Base-by-base conservation (phyloP, 2,329 filamentous ascomycete genomes). In the Beauveria varroae region DNA sequence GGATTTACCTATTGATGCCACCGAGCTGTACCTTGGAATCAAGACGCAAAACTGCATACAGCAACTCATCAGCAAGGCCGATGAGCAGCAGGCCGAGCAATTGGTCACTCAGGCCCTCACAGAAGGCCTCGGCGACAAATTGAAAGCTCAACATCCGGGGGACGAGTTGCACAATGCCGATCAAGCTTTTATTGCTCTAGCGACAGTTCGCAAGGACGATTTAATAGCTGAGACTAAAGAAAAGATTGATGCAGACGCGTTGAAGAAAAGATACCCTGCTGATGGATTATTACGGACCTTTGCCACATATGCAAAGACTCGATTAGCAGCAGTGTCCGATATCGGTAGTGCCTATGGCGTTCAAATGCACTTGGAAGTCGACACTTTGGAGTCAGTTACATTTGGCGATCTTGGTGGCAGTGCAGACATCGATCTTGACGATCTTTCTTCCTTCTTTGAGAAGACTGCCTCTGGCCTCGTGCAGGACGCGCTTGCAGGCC, bases 91-190 rank as follows among this genome's bases (percentile, higher is more conserved):
- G 18, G 74, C 77, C 16, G 82, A 84, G 16, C 81, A 84, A 18
- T 74, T 80, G 20, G 69, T 87, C 18, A 79, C 80, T 12, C 80
- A 85, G 58, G 77, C 84, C 3, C 78, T 90, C 41, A 77, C 81
- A 7, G 74, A 79, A 9, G 76, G 87, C 5, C 72, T 89, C 2
- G 79, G 87, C 28, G 76, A 78, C 12, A 73, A 74, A 50, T 66
- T 82, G 52, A 75, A 69, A 12, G 67, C 67, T 22, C 67, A 73
- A 40, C 71, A 72, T 54, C 69, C 68, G 3, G 68, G 68, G 18
- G 64, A 67, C 24, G 70, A 72, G 57, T 64, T 74, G 20, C 73
- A 68, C 63, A 64, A 73, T 65, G 68, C 73, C 28, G 74, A 76
- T 59, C 68, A 71, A 49, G 68, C 68, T 9, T 71, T 77, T 30